Evolutionary conservation across 2,329 filamentous ascomycete species (phyloP).

Genomic region (Trichophaea hybrida): DNA sequence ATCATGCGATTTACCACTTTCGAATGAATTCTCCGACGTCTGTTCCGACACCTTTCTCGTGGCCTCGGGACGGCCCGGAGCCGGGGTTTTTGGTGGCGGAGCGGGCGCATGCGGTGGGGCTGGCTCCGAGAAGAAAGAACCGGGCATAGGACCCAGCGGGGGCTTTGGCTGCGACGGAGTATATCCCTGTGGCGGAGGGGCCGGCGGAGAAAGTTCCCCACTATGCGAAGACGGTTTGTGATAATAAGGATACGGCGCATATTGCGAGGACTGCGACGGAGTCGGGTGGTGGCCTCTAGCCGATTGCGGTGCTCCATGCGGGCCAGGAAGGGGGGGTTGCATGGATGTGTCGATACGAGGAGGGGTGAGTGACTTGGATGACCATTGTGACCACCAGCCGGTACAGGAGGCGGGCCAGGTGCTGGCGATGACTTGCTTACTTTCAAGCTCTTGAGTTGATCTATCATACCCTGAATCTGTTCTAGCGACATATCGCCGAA

Average conservation of each 20-base stretch:
- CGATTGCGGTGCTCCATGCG: not conserved
- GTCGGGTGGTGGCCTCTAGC: not conserved
- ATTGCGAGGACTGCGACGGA: not conserved
- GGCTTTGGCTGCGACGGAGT: slow-evolving; percentile 2
- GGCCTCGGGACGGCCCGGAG: not conserved
- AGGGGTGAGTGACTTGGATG: not conserved
- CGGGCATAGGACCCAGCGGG: slow-evolving; percentile 5
- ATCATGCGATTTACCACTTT: slow-evolving; percentile 2
- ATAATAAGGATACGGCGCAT: slow-evolving; percentile 1
- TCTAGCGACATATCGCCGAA: not conserved
- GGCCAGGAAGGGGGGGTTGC: not conserved
- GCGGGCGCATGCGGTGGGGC: slow-evolving; percentile 5
- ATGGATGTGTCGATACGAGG: not conserved
- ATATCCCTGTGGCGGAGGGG: slow-evolving; percentile 1
- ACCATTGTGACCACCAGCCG: not conserved
- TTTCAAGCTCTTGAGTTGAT: not conserved
- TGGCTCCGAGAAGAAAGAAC: not conserved
- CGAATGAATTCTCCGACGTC: slow-evolving; percentile 9
- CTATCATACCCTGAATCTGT: not conserved
- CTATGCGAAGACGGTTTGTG: not conserved
- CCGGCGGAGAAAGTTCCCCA: not conserved
- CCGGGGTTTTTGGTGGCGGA: slow-evolving; percentile 8
- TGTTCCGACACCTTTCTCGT: slow-evolving; percentile 10
- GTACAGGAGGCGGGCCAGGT: not conserved
- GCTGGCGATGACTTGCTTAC: not conserved